Base-by-base conservation (phyloP, 805 yeast genomes). In the Groenewaldozyma tartarivorans region DNA sequence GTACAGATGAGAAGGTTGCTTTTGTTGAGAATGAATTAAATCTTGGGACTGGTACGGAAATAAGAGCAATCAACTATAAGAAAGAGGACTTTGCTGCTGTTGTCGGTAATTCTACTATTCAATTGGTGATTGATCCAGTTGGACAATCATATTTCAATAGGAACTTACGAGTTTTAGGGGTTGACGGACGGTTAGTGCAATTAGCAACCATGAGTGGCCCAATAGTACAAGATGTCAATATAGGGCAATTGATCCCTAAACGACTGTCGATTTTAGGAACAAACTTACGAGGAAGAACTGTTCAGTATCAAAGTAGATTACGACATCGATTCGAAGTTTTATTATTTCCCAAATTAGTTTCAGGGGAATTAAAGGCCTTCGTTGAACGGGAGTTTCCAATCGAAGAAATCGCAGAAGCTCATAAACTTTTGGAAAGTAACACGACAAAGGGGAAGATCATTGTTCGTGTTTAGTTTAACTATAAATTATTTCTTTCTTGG, bases 61-160 rank as follows among this genome's bases (percentile, higher is more conserved):
- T 58, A 3, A 49, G 54, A 0, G 51, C 57, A 5, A 51, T 59
- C 46, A 54, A 56, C 46, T 58, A 48, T 45, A 29, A 44, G 4
- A 50, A 44, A 4, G 47, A 48, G 35, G 50, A 54, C 39, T 53
- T 52, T 41, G 51, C 24, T 15, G 49, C 46, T n/a, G 48, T 49
- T 2, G 41, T 50, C 39, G 24, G 45, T 29, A 20, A 41, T 30
- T 30, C 40, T 4, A 62, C 62, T 4, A 48, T 58, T 5, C 57
- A 61, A 34, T 47, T 56, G 7, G 49, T 57, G 16, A 46, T 62
- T 9, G 65, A 60, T 33, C 52, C 61, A 5, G 53, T 58, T 3
- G 62, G 63, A 13, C 49, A 48, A 26, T 40, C 44, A 1, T 50
- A 50, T 33, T 50, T 58, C 15, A 34, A 35, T 15, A 27, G 45